Base-by-base conservation (phyloP, 2,329 filamentous ascomycete species). In the Fusarium secorum region DNA sequence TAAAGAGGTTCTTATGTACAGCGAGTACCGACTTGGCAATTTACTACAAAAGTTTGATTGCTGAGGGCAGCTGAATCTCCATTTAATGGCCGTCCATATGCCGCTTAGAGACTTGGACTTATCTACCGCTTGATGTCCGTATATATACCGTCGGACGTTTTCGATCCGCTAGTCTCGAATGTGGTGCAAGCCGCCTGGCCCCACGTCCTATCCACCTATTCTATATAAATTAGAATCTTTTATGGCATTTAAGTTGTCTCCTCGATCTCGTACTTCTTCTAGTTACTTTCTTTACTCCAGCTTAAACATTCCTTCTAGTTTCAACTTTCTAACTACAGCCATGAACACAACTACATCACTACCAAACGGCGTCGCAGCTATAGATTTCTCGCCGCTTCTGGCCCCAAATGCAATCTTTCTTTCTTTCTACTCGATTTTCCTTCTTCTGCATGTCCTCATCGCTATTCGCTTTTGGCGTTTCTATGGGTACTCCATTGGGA, bases 311-410 rank as follows among this genome's bases (percentile, higher is more conserved):
- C 18, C 4, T 46, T 15, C 18, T 3, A 8, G 6, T 28, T 8
- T 28, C 24, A 28, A 2, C 1, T 15, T 28, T 6, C 1, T 1
- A 5, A 26, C 6, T n/a, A 4, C 2, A 6, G 0, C 42, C 18
- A 46, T 48, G 32, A 49, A 49, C 41, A 9, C 53, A 56, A 49
- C 32, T 26, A 36, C 24, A 36, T 13, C 14, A 13, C 41, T 1
- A 4, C 24, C 32, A 1, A 56, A 44, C 10, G 13, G 52, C n/a
- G 7, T 49, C 13, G 41, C 24, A 28, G 24, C 26, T 11, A 22
- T 36, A 10, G 53, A 28, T 13, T 56, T 56, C 41, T 56, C 53
- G 13, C 53, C 53, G 20, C 2, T 35, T 11, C 11, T 56, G 4
- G 32, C 53, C 24, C 41, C 41, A 1, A 49, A 56, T 48, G 41